Evolutionary conservation across 1,284 basidiomycete species (phyloP).

Genomic region (Cerioporus squamosus): DNA sequence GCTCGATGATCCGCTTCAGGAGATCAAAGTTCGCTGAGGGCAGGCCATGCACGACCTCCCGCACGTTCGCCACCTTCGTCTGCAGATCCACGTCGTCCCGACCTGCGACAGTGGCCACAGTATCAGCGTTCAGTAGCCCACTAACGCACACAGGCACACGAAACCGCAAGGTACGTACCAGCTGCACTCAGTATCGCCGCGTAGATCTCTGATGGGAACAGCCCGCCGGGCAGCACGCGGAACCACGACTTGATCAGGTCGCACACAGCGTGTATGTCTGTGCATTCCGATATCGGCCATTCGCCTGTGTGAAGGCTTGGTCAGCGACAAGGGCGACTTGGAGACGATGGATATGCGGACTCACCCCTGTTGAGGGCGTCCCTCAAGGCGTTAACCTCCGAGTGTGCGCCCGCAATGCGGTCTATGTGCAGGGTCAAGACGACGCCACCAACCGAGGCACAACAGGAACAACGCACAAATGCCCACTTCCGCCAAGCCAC

Average conservation of each 20-base stretch:
- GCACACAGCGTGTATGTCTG: constrained; percentile 81
- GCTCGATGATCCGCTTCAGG: constrained; percentile 75
- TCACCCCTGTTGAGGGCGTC: constrained; percentile 75
- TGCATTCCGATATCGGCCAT: constrained; percentile 57
- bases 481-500: constrained; percentile 79
- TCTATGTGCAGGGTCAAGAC: constrained; percentile 45
- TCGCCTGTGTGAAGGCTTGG: constrained; percentile 45
- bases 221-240: constrained; percentile 75
- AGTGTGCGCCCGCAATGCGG: constrained; percentile 80
- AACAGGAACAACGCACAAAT: constrained; percentile 63
- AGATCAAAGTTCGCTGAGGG: constrained; percentile 77
- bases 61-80: constrained; percentile 63
- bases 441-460: neutral
- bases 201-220: constrained; percentile 75
- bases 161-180: constrained; percentile 43
- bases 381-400: constrained; percentile 68
- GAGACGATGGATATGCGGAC: constrained; percentile 5
- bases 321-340: neutral
- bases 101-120: constrained; percentile 2
- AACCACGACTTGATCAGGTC: constrained; percentile 86
- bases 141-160: no score
- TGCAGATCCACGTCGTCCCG: constrained; percentile 49
- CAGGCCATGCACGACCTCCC: constrained; percentile 67
- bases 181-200: constrained; percentile 69
- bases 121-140: neutral